Base-by-base conservation (phyloP, 2,329 filamentous ascomycete genomes). In the Ceratocystis destructans region DNA sequence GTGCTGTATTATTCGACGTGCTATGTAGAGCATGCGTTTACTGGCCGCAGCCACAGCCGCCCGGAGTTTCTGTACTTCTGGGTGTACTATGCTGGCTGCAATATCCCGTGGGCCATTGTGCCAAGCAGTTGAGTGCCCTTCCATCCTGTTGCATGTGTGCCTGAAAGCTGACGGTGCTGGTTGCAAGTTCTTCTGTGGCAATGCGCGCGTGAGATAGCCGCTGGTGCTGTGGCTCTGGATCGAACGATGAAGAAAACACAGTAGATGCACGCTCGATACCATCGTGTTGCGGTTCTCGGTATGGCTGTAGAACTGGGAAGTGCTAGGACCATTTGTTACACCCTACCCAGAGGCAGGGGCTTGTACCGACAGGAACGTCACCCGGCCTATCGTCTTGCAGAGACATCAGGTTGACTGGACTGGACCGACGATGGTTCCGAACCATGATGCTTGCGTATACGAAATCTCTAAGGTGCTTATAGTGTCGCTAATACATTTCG, bases 41-140 rank as follows among this genome's bases (percentile, higher is more conserved):
- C 73, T 15, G 81, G 79, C 2, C 73, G 77, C 25, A 76, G 75
- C 22, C 81, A 83, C 71, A 83, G 80, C 70, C 78, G 84, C 28
- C 84, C 84, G 1, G 84, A 87, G 73, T 74, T 77, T 25, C 72
- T 82, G 37, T 87, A 87, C 70, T 85, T 82, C 70, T 87, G 83
- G 83, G 75, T 82, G 20, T 87, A 87, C 70, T 87, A 84, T 68
- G 75, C 83, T 4, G 80, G 80, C 1, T 80, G 85, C 72, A 87
- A 87, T 71, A 71, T 79, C 17, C 82, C 83, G 0, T 87, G 84
- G 84, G 66, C 61, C 3, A 28, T 62, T 22, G 37, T 67, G 45
- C 66, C 66, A 59, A 53, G 28, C 12, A 55, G 65, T 66, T 59
- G 53, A 59, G 53, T 59, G 3, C n/a, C 53, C 28, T 20, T 6